phyloP scores from a whole-genome alignment of 176 grass and related monocot species.

The Aegilops bicornis region DNA sequence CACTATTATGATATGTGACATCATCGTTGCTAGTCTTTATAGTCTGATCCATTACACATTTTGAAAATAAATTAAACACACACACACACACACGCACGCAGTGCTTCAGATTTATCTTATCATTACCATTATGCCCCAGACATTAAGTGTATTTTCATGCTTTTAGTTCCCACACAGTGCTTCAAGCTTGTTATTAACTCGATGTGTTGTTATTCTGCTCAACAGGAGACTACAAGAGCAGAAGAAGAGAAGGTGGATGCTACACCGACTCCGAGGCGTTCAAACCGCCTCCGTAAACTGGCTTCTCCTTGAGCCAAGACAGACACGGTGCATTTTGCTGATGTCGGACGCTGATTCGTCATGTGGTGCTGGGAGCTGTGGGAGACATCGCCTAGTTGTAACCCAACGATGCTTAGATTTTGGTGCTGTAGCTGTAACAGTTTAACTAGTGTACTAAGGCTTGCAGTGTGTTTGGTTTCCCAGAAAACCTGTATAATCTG shows the following conservation, averaged over 20 bases:
- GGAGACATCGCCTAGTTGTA: slow-evolving; percentile 44
- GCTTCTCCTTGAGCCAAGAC: slow-evolving; percentile 35
- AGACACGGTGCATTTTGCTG: background rate
- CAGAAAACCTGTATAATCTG: background rate
- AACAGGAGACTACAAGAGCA: slow-evolving; percentile 13
- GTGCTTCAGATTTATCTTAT: background rate
- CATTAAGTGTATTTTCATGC: background rate
- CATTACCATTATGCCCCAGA: background rate
- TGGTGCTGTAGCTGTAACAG: background rate
- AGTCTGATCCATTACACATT: background rate
- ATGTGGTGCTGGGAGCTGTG: background rate
- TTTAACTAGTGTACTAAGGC: background rate
- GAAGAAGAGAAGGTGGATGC: background rate
- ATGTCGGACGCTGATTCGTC: background rate
- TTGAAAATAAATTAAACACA: background rate
- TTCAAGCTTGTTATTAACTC: background rate
- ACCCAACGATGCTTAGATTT: background rate
- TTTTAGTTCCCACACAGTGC: background rate
- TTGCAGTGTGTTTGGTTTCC: background rate
- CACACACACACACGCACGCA: background rate
- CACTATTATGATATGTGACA: no score
- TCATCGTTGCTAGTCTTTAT: background rate
- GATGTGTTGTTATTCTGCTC: background rate
- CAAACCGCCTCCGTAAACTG: slow-evolving; percentile 43
- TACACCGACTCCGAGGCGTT: slow-evolving; percentile 43